Conservation (phyloP, 2,329 filamentous ascomycete species). For the Myriosclerotinia curreyana region DNA sequence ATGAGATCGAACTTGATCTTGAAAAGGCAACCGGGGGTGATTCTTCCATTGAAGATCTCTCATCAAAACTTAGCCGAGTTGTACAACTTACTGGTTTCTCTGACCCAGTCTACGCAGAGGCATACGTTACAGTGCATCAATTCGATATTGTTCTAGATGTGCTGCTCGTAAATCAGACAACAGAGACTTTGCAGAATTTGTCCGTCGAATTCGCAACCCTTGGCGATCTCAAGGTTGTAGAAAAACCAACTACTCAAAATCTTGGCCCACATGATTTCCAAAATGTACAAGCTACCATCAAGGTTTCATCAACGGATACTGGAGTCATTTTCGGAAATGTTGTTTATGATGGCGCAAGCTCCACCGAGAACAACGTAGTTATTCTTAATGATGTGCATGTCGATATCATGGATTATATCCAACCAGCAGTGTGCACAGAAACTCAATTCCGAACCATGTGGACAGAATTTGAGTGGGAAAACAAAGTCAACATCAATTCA, state of each 20-base stretch:
- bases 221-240: constrained; percentile 95
- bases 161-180: constrained; percentile 93
- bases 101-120: constrained; percentile 96
- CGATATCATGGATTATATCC: constrained; percentile 99
- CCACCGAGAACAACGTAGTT: constrained; percentile 91
- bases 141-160: constrained; percentile 98
- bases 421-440: constrained; percentile 93
- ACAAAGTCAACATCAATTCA: constrained; percentile 99
- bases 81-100: constrained; percentile 98
- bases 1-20: constrained; percentile 85
- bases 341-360: constrained; percentile 90
- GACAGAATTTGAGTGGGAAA: constrained; percentile 99
- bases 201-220: constrained; percentile 98
- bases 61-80: constrained; percentile 91
- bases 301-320: constrained; percentile 96
- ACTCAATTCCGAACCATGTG: constrained; percentile 99
- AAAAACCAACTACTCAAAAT: constrained; percentile 94
- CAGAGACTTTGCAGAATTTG: constrained; percentile 92
- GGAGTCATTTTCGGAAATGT: constrained; percentile 99
- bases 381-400: constrained; percentile 98
- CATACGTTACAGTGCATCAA: constrained; percentile 97
- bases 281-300: constrained; percentile 98
- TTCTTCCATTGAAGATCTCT: constrained; percentile 75
- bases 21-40: constrained; percentile 95
- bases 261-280: constrained; percentile 93